These are phyloP conservation scores for Beta vulgaris DNA, from an alignment of 148 eudicot genomes.

Conservation along the genomic window DNA sequence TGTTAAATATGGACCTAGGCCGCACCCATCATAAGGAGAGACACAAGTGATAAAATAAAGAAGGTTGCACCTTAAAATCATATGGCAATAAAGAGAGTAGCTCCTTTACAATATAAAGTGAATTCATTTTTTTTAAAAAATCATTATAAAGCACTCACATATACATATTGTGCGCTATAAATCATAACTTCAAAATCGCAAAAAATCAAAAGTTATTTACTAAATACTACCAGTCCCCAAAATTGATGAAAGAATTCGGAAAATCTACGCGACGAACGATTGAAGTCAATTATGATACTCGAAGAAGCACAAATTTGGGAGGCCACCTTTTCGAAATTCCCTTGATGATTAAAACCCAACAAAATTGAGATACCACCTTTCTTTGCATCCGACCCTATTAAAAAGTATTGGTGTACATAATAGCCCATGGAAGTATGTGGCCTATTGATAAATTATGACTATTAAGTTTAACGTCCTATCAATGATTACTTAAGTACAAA, in stretches of 20 bases:
- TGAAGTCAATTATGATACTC: constrained; percentile 14
- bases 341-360: constrained; percentile 1
- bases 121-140: too few species aligned
- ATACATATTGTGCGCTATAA: too few species aligned
- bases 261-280: neutral
- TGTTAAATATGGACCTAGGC: too few species aligned
- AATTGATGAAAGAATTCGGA: neutral
- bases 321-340: constrained; percentile 16
- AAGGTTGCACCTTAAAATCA: too few species aligned
- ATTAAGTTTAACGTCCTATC: neutral
- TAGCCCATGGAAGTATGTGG: neutral
- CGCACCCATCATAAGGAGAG: too few species aligned
- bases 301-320: constrained; percentile 7
- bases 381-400: neutral
- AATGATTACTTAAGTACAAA: neutral
- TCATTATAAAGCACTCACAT: too few species aligned
- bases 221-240: too few species aligned
- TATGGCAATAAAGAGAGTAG: too few species aligned
- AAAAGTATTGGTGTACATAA: constrained; percentile 5
- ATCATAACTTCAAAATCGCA: too few species aligned
- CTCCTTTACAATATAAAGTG: too few species aligned
- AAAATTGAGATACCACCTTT: constrained; percentile 9
- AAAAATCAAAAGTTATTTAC: too few species aligned
- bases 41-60: too few species aligned
- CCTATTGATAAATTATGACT: neutral